Percentiles rank a stretch among this genome's conserved stretches.
Evolutionary conservation across 2,329 filamentous ascomycete species (phyloP).

Genomic region (Monilinia laxa): DNA sequence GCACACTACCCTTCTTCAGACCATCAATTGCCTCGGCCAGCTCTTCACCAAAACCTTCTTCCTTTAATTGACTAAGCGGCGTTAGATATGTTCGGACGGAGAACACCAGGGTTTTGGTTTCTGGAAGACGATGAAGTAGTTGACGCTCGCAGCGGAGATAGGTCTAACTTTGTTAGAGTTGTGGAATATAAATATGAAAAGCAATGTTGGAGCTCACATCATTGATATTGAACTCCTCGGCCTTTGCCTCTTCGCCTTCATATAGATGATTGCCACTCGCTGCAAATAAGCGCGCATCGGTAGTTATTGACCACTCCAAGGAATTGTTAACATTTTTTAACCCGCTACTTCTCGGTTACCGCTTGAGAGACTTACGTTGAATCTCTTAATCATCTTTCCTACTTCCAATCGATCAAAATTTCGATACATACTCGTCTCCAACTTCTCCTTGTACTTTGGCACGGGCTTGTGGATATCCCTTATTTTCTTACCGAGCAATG

Average conservation of each 20-base stretch:
- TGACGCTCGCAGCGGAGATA: slow-evolving; percentile 58
- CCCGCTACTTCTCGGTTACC: neutral
- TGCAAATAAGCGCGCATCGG: slow-evolving; percentile 43
- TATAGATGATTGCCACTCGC: slow-evolving; percentile 45
- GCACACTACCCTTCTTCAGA: slow-evolving; percentile 54
- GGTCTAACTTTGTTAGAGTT: slow-evolving; percentile 38
- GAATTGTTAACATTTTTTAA: neutral
- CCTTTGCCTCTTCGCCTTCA: slow-evolving; percentile 40
- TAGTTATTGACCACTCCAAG: slow-evolving; percentile 47
- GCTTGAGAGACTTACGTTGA: slow-evolving; percentile 44
- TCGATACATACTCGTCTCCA: slow-evolving; percentile 60
- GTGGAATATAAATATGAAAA: neutral
- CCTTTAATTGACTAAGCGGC: slow-evolving; percentile 53
- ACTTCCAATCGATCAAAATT: slow-evolving; percentile 56
- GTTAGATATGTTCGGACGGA: slow-evolving; percentile 64
- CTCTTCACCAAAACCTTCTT: slow-evolving; percentile 54
- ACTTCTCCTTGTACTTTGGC: slow-evolving; percentile 55
- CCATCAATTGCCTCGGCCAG: slow-evolving; percentile 60
- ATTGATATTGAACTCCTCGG: slow-evolving; percentile 47
- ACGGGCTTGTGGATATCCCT: slow-evolving; percentile 58
- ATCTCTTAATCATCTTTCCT: slow-evolving; percentile 54
- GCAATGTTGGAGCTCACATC: slow-evolving; percentile 40
- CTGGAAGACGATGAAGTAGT: slow-evolving; percentile 58
- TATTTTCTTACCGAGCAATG: slow-evolving; percentile 54
- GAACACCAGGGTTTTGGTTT: slow-evolving; percentile 56